phyloP scores from a whole-genome alignment of 768 basidiomycete species.

The Mrakia gelida region DNA sequence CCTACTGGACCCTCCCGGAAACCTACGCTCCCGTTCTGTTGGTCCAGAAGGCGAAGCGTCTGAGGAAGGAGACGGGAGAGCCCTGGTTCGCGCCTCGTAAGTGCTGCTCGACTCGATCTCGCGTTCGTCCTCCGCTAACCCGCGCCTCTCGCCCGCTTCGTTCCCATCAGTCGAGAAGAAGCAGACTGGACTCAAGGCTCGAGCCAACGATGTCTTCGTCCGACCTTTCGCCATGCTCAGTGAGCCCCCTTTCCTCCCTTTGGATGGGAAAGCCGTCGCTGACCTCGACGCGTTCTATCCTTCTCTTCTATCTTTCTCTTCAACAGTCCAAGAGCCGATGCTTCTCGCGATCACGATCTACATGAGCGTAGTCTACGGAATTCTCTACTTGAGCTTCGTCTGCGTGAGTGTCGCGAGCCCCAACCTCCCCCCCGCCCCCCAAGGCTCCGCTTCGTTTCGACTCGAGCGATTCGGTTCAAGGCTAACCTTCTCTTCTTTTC shows the following conservation, averaged over 20 bases:
- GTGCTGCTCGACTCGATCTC: not conserved
- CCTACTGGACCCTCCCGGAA: constrained; percentile 34
- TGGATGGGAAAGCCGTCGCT: not conserved
- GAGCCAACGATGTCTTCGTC: constrained; percentile 40
- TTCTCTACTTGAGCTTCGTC: constrained; percentile 44
- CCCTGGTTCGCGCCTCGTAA: constrained; percentile 42
- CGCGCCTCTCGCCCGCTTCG: not conserved
- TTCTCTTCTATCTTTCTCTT: too few species aligned
- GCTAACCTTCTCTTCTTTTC: too few species aligned
- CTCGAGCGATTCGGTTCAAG: too few species aligned
- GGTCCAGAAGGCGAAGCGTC: constrained; percentile 41
- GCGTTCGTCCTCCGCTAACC: not conserved
- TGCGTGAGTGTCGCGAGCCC: too few species aligned
- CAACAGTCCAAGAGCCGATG: constrained; percentile 34
- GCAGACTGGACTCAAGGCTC: constrained; percentile 34
- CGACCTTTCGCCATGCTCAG: constrained; percentile 44
- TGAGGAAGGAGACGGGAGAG: constrained; percentile 40
- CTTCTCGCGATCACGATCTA: constrained; percentile 29
- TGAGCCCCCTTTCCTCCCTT: constrained; percentile 35
- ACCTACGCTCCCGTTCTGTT: constrained; percentile 46
- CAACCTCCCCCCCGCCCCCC: too few species aligned
- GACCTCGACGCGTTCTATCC: not conserved
- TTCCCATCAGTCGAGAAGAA: constrained; percentile 4
- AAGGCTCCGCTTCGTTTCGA: too few species aligned
- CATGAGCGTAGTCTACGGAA: not conserved